Evolutionary conservation across 148 eudicot genomes (phyloP).

Genomic region (Cornus kousa): DNA sequence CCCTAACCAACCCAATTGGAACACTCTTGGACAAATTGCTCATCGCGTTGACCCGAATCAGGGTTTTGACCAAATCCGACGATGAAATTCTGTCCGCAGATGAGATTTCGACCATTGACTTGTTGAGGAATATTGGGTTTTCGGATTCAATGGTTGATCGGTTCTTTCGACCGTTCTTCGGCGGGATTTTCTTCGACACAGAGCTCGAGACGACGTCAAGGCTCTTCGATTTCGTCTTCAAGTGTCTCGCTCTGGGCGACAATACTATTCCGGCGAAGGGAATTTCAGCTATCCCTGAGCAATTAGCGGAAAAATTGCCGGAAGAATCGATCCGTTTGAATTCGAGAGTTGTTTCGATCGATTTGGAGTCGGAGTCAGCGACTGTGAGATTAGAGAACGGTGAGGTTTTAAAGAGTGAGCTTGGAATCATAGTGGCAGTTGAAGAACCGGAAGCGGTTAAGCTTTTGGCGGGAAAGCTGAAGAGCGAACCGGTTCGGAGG

Average conservation of each 20-base stretch:
- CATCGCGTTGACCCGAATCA: conserved; percentile 51
- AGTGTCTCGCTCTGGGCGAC: conserved; percentile 80
- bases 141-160: conserved; percentile 59
- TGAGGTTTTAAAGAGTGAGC: conserved; percentile 49
- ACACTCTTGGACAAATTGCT: conserved; percentile 57
- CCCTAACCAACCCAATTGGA: conserved; percentile 76
- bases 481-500: conserved; percentile 12
- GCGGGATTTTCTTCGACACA: conserved; percentile 84
- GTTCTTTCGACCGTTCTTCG: conserved; percentile 88
- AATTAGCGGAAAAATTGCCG: conserved; percentile 75
- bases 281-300: conserved; percentile 77
- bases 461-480: conserved; percentile 56
- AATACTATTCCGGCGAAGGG: conserved; percentile 80
- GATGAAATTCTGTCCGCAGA: conserved; percentile 41
- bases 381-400: conserved; percentile 50
- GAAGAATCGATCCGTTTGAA: conserved; percentile 47
- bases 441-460: conserved; percentile 68
- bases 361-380: conserved; percentile 20
- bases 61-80: conserved; percentile 50
- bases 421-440: conserved; percentile 80
- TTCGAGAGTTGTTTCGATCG: conserved; percentile 50
- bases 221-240: conserved; percentile 79
- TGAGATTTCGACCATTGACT: conserved; percentile 53
- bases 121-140: conserved; percentile 55
- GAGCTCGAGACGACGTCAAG: conserved; percentile 86